These are phyloP conservation scores for Dioscorea alata DNA, from an alignment of 106 monocot species.

Conservation along the genomic window DNA sequence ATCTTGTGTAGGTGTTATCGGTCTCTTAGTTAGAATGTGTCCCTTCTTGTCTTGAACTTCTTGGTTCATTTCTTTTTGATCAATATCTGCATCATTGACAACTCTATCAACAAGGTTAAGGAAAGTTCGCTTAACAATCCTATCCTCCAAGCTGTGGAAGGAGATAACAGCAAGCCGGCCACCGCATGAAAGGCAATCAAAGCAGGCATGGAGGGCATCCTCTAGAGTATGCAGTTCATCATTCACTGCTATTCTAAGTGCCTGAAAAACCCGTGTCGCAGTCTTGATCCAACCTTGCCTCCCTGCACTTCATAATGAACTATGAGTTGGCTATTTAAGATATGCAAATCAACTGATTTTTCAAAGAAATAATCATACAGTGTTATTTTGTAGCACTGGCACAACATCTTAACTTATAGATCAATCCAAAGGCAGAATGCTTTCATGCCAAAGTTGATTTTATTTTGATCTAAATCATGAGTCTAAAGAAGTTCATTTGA, in stretches of 20 bases:
- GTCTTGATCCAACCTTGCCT: slow-evolving; percentile 97
- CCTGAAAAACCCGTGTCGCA: slow-evolving; percentile 89
- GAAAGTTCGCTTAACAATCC: slow-evolving; percentile 88
- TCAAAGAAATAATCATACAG: too few species aligned
- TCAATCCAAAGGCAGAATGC: too few species aligned
- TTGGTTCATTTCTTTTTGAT: slow-evolving; percentile 15
- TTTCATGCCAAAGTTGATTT: too few species aligned
- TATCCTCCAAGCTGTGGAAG: slow-evolving; percentile 95
- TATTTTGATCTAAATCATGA: too few species aligned
- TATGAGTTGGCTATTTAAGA: too few species aligned
- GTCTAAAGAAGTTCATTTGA: too few species aligned
- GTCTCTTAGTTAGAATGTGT: slow-evolving; percentile 73
- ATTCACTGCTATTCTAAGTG: slow-evolving; percentile 91
- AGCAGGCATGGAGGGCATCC: slow-evolving; percentile 65
- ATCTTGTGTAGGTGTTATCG: slow-evolving; percentile 75
- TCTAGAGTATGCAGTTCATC: slow-evolving; percentile 74
- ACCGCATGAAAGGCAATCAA: slow-evolving; percentile 78
- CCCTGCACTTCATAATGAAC: slow-evolving; percentile 36
- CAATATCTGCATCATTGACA: slow-evolving; percentile 15
- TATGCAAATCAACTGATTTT: too few species aligned
- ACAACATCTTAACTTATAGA: too few species aligned
- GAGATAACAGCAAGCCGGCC: slow-evolving; percentile 92
- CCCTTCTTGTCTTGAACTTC: slow-evolving; percentile 50
- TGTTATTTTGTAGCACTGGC: too few species aligned
- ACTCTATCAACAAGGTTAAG: slow-evolving; percentile 53